Percentiles rank a stretch among this genome's conserved stretches.
Conservation (phyloP, 768 basidiomycete species). For the Lactifluus volemus region DNA sequence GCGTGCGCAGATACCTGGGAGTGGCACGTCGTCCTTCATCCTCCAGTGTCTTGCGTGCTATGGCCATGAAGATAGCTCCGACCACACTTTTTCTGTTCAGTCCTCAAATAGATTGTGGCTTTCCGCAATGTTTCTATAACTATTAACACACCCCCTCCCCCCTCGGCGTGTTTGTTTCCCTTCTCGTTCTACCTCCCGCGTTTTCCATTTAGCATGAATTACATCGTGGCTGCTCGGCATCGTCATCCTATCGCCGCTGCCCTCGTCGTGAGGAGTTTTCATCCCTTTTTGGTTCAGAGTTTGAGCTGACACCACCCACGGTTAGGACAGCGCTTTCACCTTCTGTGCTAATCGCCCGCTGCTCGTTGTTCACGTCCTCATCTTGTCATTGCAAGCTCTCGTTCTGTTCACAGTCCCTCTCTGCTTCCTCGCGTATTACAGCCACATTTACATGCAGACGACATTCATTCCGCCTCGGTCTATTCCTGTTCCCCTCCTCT, state of each 20-base stretch:
- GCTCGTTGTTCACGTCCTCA: neutral
- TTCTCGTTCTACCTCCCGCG: neutral
- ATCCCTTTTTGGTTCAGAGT: too few relatives aligned
- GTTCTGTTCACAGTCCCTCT: conserved; percentile 1
- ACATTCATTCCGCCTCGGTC: neutral
- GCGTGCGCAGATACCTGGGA: neutral
- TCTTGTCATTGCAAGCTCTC: neutral
- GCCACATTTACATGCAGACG: conserved; percentile 1
- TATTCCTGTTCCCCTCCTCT: neutral
- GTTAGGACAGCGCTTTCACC: neutral
- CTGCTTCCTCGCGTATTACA: neutral
- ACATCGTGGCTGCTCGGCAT: neutral
- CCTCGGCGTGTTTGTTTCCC: neutral
- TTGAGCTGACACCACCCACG: neutral
- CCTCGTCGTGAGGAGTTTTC: neutral
- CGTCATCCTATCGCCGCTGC: neutral
- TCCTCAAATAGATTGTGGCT: neutral
- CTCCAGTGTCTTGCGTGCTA: neutral
- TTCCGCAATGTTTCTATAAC: neutral
- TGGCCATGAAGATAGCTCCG: neutral
- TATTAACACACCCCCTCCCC: neutral
- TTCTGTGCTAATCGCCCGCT: neutral
- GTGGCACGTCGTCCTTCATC: neutral
- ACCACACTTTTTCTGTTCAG: neutral
- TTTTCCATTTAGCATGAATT: neutral